Conservation (phyloP, 2,329 filamentous ascomycete genomes). For the Calonectria crousiana region DNA sequence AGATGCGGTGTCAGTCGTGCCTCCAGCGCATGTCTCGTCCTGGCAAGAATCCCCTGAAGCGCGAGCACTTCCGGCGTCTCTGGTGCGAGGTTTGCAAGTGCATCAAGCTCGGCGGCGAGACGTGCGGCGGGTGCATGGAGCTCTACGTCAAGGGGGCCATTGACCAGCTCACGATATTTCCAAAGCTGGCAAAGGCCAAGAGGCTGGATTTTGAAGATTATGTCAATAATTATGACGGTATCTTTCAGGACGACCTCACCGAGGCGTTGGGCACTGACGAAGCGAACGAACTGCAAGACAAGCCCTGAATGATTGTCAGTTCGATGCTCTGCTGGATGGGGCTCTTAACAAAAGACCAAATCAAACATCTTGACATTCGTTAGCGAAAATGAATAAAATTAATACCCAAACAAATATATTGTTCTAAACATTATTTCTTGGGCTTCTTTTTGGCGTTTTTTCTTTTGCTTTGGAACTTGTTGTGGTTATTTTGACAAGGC, state of each 20-base stretch:
- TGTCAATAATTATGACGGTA: conserved; percentile 19
- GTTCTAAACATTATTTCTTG: too few species aligned
- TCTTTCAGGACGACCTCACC: conserved; percentile 5
- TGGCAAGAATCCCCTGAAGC: neutral
- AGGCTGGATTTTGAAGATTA: neutral
- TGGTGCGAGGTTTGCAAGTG: conserved; percentile 34
- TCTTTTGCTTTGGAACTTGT: too few species aligned
- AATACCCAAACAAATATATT: too few species aligned
- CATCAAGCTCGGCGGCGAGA: conserved; percentile 19
- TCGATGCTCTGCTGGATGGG: too few species aligned
- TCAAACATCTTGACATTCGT: too few species aligned
- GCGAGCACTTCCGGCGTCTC: conserved; percentile 25
- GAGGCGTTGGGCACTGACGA: neutral
- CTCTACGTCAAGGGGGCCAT: conserved; percentile 29
- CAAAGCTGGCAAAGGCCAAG: neutral
- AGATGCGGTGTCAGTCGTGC: conserved; percentile 29
- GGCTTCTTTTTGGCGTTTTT: too few species aligned
- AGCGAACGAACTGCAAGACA: neutral
- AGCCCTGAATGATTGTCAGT: too few species aligned
- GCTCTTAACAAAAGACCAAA: too few species aligned
- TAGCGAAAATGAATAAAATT: too few species aligned
- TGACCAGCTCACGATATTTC: conserved; percentile 10
- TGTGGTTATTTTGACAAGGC: too few species aligned
- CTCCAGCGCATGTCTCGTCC: conserved; percentile 18
- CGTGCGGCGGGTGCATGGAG: conserved; percentile 33